Conservation (phyloP, 2,329 filamentous ascomycete genomes). For the Teratosphaeria epicoccoides region DNA sequence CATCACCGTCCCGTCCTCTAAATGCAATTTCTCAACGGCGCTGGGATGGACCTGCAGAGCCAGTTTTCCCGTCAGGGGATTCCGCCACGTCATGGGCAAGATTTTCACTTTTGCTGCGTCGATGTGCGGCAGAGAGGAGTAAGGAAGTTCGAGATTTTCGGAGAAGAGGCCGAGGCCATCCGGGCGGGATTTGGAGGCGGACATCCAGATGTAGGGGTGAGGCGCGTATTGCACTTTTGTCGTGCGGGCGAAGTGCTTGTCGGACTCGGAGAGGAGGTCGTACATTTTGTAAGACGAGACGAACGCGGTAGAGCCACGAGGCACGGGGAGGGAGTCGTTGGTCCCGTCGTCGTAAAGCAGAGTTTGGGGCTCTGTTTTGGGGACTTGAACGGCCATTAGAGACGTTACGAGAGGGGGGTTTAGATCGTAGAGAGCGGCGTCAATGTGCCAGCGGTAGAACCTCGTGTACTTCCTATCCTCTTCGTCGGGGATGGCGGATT, state of each 20-base stretch:
- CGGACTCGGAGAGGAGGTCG: slow-evolving; percentile 51
- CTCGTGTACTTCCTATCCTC: slow-evolving; percentile 48
- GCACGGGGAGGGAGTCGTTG: slow-evolving; percentile 54
- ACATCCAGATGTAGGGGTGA: slow-evolving; percentile 79
- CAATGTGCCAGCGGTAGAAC: slow-evolving; percentile 73
- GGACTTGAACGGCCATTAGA: slow-evolving; percentile 63
- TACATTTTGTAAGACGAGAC: slow-evolving; percentile 62
- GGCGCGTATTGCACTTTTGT: slow-evolving; percentile 65
- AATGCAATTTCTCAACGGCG: slow-evolving; percentile 58
- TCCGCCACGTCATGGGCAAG: slow-evolving; percentile 68
- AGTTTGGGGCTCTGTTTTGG: slow-evolving; percentile 53
- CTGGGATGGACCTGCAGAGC: slow-evolving; percentile 66
- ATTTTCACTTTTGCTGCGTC: slow-evolving; percentile 58
- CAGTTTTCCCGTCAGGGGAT: slow-evolving; percentile 55
- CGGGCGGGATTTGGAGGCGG: slow-evolving; percentile 51
- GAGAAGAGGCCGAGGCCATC: slow-evolving; percentile 63
- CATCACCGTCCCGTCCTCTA: slow-evolving; percentile 55
- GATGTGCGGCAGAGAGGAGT: slow-evolving; percentile 52
- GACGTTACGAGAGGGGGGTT: slow-evolving; percentile 65
- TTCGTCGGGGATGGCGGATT: slow-evolving; percentile 49
- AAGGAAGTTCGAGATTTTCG: slow-evolving; percentile 51
- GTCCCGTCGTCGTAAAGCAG: slow-evolving; percentile 64
- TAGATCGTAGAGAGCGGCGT: slow-evolving; percentile 64
- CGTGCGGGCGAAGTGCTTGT: slow-evolving; percentile 56
- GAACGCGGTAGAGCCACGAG: slow-evolving; percentile 68